phyloP scores from a whole-genome alignment of 768 basidiomycete genomes.

The Trametes cubensis region DNA sequence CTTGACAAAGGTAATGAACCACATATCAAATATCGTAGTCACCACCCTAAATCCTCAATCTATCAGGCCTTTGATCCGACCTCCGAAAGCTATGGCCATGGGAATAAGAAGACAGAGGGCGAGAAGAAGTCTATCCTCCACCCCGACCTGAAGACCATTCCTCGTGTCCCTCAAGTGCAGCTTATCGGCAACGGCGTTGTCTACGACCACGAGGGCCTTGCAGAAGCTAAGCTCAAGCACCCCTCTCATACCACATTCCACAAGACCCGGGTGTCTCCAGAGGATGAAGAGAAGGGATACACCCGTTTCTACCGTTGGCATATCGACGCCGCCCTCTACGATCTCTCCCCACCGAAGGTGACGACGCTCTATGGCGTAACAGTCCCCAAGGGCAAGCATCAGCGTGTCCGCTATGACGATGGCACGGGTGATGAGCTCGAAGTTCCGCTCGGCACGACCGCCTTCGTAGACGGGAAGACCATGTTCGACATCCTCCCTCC shows the following conservation, averaged over 20 bases:
- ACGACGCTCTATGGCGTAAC: conserved; percentile 82
- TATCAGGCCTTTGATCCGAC: conserved; percentile 74
- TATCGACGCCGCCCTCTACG: conserved; percentile 86
- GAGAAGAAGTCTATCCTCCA: conserved; percentile 82
- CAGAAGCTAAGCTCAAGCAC: conserved; percentile 79
- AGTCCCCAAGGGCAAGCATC: conserved; percentile 66
- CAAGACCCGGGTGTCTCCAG: conserved; percentile 70
- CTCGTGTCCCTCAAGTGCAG: conserved; percentile 86
- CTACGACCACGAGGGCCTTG: conserved; percentile 79
- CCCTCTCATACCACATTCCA: conserved; percentile 88
- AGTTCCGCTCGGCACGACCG: conserved; percentile 87
- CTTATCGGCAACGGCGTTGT: conserved; percentile 88
- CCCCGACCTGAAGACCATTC: conserved; percentile 89
- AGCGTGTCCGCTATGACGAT: conserved; percentile 80
- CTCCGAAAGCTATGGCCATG: conserved; percentile 75
- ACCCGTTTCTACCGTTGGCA: conserved; percentile 95
- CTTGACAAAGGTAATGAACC: conserved; percentile 67
- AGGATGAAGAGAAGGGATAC: conserved; percentile 74
- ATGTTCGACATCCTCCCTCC: conserved; percentile 82
- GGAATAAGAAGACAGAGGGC: conserved; percentile 81
- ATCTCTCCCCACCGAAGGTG: conserved; percentile 76
- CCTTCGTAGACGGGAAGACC: conserved; percentile 76
- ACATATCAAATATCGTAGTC: neutral
- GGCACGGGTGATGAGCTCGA: conserved; percentile 81
- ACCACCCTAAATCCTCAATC: neutral